Evolutionary conservation across 208 protist species (phyloP), one percentile per base, ranked within the genome.

Genomic region (Angomonas ambiguus): DNA sequence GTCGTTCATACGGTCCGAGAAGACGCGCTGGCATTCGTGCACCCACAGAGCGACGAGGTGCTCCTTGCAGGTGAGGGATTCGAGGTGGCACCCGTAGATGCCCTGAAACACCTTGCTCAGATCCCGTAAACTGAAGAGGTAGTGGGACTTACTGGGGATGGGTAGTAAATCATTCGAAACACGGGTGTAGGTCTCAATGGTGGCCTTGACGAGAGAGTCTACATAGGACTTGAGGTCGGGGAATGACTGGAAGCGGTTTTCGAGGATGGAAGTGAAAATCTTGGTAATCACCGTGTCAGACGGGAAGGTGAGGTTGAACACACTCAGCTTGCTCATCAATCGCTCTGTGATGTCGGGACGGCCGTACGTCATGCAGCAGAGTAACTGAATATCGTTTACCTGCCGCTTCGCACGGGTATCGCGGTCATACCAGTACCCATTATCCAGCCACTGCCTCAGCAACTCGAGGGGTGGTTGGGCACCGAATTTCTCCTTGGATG

Each of bases 51-150:
- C 83, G 27, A 98, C 88, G 48, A 99, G 75, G 67, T 91, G 80
- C 67, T 99, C 97, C 82, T 93, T 95, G 67, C 86, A 92, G 45
- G 95, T 91, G 56, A 97, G 76, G n/a, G 83, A 84, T 70, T 94
- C 83, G 24, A 94, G 79, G 62, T 97, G 67, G 56, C 95, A 93
- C 56, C 80, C 79, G 71, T 98, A 87, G 57, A 99, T 88, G 49
- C 98, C 98, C 72, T 98, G 95, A 73, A 99, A 99, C 25, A 99
- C 97, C 73, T 98, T 98, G 72, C 88, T 95, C 35, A 99, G 81
- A 75, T 99, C 98, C 57, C 97, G 91, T 49, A 99, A 70, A 75
- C 97, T 99, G 83, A 99, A 99, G 27, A 99, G 74, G 74, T 99
- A 99, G 84, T 99, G 98, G 18, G 88, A 97, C 82, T 99, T 99